These are phyloP conservation scores for Achaetomiella virescens DNA, from an alignment of 495 filamentous ascomycete genomes.

Conservation along the genomic window DNA sequence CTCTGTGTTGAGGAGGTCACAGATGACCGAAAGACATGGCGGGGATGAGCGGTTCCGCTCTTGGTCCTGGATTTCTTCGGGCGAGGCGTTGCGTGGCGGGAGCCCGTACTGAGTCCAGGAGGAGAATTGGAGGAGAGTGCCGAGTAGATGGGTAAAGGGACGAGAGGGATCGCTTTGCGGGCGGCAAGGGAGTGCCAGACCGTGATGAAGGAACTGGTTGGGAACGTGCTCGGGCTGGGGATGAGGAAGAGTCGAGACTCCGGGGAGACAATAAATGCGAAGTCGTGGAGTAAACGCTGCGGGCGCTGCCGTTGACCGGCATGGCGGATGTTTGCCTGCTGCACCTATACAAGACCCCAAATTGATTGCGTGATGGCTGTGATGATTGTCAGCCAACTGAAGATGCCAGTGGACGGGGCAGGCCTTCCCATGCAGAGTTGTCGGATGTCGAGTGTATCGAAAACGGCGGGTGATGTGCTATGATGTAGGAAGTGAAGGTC, in stretches of 20 bases:
- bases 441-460: no score
- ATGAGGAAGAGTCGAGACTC: conserved; percentile 3
- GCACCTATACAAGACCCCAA: background rate
- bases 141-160: conserved; percentile 9
- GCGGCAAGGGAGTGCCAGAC: background rate
- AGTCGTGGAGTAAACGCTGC: conserved; percentile 20
- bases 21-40: background rate
- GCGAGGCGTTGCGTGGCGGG: background rate
- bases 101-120: background rate
- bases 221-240: background rate
- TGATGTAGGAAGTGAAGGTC: no score
- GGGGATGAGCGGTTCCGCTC: background rate
- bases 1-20: background rate
- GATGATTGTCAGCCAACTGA: background rate
- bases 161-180: background rate
- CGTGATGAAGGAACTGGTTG: background rate
- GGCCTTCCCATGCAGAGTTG: no score
- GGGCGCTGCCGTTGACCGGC: conserved; percentile 15
- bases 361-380: background rate
- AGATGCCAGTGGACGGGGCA: no score
- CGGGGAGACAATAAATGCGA: conserved; percentile 23
- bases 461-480: no score
- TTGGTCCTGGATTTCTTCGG: background rate
- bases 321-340: background rate
- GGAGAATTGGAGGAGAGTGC: background rate